Conservation (phyloP, 106 monocot species). For the Cymbidium sinense region DNA sequence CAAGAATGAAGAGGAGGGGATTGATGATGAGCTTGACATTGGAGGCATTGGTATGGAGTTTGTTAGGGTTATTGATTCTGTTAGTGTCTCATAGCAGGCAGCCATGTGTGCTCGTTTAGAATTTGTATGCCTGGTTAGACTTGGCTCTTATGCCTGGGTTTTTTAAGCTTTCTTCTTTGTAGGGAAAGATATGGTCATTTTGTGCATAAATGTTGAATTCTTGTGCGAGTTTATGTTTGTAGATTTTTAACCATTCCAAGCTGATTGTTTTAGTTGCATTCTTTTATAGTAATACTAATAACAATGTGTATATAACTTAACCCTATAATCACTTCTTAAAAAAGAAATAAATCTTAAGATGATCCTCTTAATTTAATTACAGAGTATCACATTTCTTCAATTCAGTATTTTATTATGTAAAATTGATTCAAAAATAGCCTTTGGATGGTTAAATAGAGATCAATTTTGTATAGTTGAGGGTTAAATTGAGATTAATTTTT, state of each 20-base stretch:
- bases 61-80: neutral
- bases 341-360: too few species aligned
- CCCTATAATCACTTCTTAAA: too few species aligned
- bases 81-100: neutral
- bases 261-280: too few species aligned
- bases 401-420: too few species aligned
- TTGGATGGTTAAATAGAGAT: too few species aligned
- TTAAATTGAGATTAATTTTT: too few species aligned
- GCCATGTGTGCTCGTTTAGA: neutral
- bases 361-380: too few species aligned
- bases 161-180: neutral
- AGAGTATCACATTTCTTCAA: too few species aligned
- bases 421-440: too few species aligned
- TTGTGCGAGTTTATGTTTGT: neutral
- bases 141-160: neutral
- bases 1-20: neutral
- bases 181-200: neutral
- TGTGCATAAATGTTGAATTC: slow-evolving; percentile 6
- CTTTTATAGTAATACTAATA: too few species aligned
- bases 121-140: neutral
- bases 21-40: neutral
- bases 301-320: too few species aligned
- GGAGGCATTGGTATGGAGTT: neutral
- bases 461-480: too few species aligned
- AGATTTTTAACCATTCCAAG: neutral